Base-by-base conservation (phyloP, 1,284 basidiomycete genomes). In the Thecaphora thlaspeos region DNA sequence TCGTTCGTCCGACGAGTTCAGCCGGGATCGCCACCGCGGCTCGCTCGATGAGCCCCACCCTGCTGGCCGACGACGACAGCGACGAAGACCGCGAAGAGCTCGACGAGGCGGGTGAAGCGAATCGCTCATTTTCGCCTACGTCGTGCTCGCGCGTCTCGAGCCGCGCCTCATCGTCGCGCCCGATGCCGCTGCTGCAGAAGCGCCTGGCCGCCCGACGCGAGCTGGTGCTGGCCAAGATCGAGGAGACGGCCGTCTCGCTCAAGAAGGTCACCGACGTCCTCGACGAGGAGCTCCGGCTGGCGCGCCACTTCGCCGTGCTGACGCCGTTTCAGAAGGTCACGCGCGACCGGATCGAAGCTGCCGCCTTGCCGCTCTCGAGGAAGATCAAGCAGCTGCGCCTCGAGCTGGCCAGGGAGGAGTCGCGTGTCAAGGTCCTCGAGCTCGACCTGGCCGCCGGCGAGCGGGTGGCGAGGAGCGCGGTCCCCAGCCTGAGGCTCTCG, bases 211-310 rank as follows among this genome's bases (percentile, higher is more conserved):
- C 58, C 15, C 56, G 61, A 15, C 58, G 50, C 32, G 61, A 66
- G 51, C 43, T 70, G 38, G 56, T 61, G 48, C 42, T 65, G 48
- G 51, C 62, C 40, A 61, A 59, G 43, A 61, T 72, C 38, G 87
- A 90, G 67, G 84, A 87, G 63, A 88, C 93, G 64, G 91, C 91
- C 77, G 87, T 87, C 2, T 87, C 89, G 70, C 81, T 91, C 40
- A 88, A 87, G 46, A 56, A 59, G n/a, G 46, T 45, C 10, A 15
- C 43, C 17, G 48, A 45, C 3, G 51, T 53, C 11, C 46, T 74
- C 41, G 51, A 58, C 21, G 68, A 69, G 3, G 60, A 71, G 46
- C 59, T 71, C 22, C 55, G 68, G 17, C 56, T 73, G 17, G 72
- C 72, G 14, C 59, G 68, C 14, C 70, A 72, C 55, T 61, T 74